A percentile compares a stretch with the other conserved stretches of the same genome.
Evolutionary conservation across 129 eudicot species (phyloP).

Genomic region (Lactuca sativa): DNA sequence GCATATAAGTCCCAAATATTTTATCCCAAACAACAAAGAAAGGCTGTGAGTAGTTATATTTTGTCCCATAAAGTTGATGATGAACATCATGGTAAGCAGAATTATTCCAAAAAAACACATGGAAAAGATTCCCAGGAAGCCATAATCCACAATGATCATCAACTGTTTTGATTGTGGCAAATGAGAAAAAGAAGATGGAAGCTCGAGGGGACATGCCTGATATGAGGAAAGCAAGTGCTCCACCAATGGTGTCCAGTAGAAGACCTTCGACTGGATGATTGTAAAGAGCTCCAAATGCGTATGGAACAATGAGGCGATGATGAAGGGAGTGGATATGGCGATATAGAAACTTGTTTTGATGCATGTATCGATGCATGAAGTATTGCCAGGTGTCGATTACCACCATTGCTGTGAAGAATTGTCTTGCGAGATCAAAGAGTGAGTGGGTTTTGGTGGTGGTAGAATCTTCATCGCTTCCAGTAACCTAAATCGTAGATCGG

Average conservation of each 20-base stretch:
- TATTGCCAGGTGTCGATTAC: conserved; percentile 83
- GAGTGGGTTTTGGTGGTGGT: conserved; percentile 34
- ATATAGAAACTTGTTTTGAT: conserved; percentile 84
- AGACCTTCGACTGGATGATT: conserved; percentile 93
- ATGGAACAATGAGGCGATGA: conserved; percentile 83
- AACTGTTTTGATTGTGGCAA: conserved; percentile 88
- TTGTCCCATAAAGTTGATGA: conserved; percentile 88
- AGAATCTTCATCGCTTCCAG: conserved; percentile 50
- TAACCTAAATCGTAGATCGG: conserved; percentile 38
- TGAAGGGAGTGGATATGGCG: conserved; percentile 81
- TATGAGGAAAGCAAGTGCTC: conserved; percentile 75
- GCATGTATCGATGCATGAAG: conserved; percentile 91
- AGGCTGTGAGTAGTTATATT: conserved; percentile 89
- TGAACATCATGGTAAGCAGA: conserved; percentile 93
- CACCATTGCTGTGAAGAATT: conserved; percentile 70
- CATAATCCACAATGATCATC: conserved; percentile 93
- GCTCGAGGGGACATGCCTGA: conserved; percentile 94
- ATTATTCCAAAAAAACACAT: conserved; percentile 71
- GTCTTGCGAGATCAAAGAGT: conserved; percentile 48
- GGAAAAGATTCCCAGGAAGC: conserved; percentile 91
- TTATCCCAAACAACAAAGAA: conserved; percentile 86
- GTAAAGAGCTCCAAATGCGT: conserved; percentile 89
- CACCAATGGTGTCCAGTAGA: conserved; percentile 81
- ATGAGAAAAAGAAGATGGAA: conserved; percentile 93
- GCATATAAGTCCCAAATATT: conserved; percentile 85